Percentiles rank a stretch among this genome's conserved stretches.
These are phyloP conservation scores for Sphaerosporella brunnea DNA, from an alignment of 495 filamentous ascomycete species.

Conservation along the genomic window DNA sequence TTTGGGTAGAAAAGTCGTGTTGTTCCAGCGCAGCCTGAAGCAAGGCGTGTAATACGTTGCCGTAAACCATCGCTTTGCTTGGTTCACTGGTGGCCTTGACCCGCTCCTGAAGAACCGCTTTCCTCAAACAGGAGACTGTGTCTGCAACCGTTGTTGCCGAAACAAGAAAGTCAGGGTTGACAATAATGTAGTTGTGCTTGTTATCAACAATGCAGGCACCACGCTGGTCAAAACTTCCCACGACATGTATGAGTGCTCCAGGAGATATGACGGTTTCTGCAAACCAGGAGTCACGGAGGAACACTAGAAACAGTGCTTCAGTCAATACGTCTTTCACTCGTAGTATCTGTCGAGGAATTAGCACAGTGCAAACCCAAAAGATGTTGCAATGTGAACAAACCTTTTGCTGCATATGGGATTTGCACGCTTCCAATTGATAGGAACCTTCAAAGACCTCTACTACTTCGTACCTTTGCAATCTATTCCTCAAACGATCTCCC, in stretches of 20 bases:
- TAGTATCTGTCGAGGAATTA: slow-evolving; percentile 39
- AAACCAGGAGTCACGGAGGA: slow-evolving; percentile 66
- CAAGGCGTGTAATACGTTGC: slow-evolving; percentile 78
- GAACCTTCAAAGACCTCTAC: slow-evolving; percentile 11
- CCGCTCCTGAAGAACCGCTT: slow-evolving; percentile 81
- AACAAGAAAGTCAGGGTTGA: slow-evolving; percentile 90
- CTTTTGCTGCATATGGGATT: slow-evolving; percentile 11
- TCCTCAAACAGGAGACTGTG: slow-evolving; percentile 71
- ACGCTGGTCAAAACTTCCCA: slow-evolving; percentile 52
- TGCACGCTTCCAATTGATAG: slow-evolving; percentile 13
- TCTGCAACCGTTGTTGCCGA: slow-evolving; percentile 88
- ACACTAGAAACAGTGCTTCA: slow-evolving; percentile 45
- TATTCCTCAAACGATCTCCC: slow-evolving; percentile 1
- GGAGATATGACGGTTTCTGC: slow-evolving; percentile 52
- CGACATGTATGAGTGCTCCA: slow-evolving; percentile 64
- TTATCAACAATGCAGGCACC: slow-evolving; percentile 63
- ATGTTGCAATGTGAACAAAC: background rate
- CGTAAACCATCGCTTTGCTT: slow-evolving; percentile 64
- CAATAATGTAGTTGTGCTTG: slow-evolving; percentile 62
- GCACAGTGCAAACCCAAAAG: background rate
- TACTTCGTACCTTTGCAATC: slow-evolving; percentile 22
- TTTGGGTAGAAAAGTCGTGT: slow-evolving; percentile 61
- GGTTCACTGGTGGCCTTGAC: slow-evolving; percentile 71
- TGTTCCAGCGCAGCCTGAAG: slow-evolving; percentile 77
- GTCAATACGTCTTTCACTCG: slow-evolving; percentile 56